These are phyloP conservation scores for Nakazawaea populi DNA, from an alignment of 805 yeast species.

Conservation along the genomic window DNA sequence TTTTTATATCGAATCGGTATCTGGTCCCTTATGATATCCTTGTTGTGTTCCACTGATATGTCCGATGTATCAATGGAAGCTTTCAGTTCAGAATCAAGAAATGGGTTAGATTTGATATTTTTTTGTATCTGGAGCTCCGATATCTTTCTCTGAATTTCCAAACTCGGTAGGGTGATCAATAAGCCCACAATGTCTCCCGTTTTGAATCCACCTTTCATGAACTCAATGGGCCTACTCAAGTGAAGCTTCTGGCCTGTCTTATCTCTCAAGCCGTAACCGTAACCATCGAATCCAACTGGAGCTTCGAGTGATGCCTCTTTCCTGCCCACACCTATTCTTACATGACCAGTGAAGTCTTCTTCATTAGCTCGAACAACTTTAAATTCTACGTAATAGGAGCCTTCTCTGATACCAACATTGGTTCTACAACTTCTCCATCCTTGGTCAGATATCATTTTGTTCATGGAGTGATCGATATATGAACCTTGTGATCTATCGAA, in stretches of 20 bases:
- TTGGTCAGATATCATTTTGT: conserved; percentile 46
- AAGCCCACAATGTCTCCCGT: conserved; percentile 84
- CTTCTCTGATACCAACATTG: conserved; percentile 72
- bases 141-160: conserved; percentile 36
- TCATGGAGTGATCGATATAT: conserved; percentile 29
- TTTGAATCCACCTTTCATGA: conserved; percentile 49
- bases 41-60: conserved; percentile 13
- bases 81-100: conserved; percentile 2
- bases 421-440: conserved; percentile 84
- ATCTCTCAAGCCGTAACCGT: conserved; percentile 89
- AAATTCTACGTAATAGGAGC: conserved; percentile 76
- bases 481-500: conserved; percentile 69
- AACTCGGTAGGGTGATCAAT: conserved; percentile 59
- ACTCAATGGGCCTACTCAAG: conserved; percentile 57
- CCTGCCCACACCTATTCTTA: conserved; percentile 77
- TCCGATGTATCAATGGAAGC: conserved; percentile 13
- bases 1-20: conserved; percentile 80
- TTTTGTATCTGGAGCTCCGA: conserved; percentile 31
- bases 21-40: conserved; percentile 68
- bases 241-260: conserved; percentile 71
- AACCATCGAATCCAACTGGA: conserved; percentile 93
- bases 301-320: conserved; percentile 88
- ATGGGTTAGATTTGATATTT: conserved; percentile 11
- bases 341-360: conserved; percentile 37
- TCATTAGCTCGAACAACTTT: conserved; percentile 36